Base-by-base conservation (phyloP, 805 yeast species). In the Saturnispora gosingensis region DNA sequence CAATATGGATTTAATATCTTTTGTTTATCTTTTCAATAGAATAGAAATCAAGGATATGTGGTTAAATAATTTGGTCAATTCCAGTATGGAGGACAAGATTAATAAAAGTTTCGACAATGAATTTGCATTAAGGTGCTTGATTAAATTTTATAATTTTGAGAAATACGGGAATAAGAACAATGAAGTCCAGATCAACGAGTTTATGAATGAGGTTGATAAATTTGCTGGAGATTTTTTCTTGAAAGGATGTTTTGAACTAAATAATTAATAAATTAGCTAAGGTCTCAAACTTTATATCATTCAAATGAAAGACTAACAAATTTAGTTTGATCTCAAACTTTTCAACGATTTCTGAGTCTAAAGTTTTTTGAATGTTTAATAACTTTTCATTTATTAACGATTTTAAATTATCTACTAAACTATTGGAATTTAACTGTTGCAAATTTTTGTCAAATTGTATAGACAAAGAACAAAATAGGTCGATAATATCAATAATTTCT, bases 1-100 rank as follows among this genome's bases (percentile, higher is more conserved):
- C 56, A 93, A 91, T 63, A 91, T 93, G 97, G 97, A 90, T 57
- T 72, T 93, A 45, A 86, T 91, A 4, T 88, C 97, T 0, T 82
- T 87, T 54, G 89, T 91, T 2, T 91, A 85, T 60, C 64, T 93
- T 27, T 82, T 88, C 61, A 78, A 87, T 59, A 78, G 81, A 58
- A 71, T 89, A 38, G 79, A 82, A 16, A 66, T 91, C 46, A 76
- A 81, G 54, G 99, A 91, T 63, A 83, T 82, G 55, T 91, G 98
- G 98, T 74, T 91, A 28, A 82, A 82, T n/a, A 96, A 96, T 0
- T 77, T 78, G 56, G 95, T 88, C 60, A 59, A 82, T 15, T 76
- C 79, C 53, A 95, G 88, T 63, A 71, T 86, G 24, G 84, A 85
- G 28, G 82, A 80, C 18, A 90, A 88, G 56, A 71, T 87, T 52